Conservation (phyloP, 805 yeast species). For the Candida yuanshanica region DNA sequence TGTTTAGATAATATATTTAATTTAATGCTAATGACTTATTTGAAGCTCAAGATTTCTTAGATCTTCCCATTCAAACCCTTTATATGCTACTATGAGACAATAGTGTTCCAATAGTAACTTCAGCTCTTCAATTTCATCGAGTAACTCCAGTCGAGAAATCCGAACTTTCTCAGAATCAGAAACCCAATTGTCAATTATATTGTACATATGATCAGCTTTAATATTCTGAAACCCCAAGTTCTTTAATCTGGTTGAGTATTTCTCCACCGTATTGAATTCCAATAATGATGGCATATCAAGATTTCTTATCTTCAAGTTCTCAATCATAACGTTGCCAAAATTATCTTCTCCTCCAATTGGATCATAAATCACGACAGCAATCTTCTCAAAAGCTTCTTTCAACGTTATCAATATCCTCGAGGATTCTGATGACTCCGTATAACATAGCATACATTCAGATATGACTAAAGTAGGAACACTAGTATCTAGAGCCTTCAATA, state of each 20-base stretch:
- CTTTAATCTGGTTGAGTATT: conserved; percentile 15
- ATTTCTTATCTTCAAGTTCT: conserved; percentile 41
- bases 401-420: conserved; percentile 32
- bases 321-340: conserved; percentile 51
- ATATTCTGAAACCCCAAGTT: conserved; percentile 13
- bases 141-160: conserved; percentile 41
- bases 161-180: conserved; percentile 32
- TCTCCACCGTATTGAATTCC: conserved; percentile 32
- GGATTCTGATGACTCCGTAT: conserved; percentile 38
- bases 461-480: conserved; percentile 42
- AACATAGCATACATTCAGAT: conserved; percentile 57
- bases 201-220: conserved; percentile 28
- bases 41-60: not conserved
- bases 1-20: conserved; percentile 45
- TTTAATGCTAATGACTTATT: not conserved
- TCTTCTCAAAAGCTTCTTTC: conserved; percentile 15
- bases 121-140: conserved; percentile 58
- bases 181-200: conserved; percentile 28
- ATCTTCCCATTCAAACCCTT: conserved; percentile 18
- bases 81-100: conserved; percentile 31
- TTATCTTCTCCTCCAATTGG: conserved; percentile 50
- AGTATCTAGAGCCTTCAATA: conserved; percentile 19
- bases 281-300: conserved; percentile 36
- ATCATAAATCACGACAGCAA: conserved; percentile 42
- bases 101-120: conserved; percentile 47